These are phyloP conservation scores for Magnolia officinalis DNA, from an alignment of 164 flowering plant genomes.

Conservation along the genomic window DNA sequence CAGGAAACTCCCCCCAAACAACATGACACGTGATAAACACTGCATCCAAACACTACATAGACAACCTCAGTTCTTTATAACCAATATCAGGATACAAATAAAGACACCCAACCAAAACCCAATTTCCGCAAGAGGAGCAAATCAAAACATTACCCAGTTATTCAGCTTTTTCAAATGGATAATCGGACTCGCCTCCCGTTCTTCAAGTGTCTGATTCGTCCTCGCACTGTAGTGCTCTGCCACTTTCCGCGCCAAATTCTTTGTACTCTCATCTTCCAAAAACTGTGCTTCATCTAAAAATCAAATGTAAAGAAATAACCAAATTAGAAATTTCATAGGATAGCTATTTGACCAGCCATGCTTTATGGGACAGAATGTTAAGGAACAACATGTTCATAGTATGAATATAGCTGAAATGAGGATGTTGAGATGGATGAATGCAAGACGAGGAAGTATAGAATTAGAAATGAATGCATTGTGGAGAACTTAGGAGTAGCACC, in stretches of 20 bases:
- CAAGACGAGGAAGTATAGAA: no score
- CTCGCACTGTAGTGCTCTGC: conserved; percentile 97
- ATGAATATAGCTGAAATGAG: no score
- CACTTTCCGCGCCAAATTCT: conserved; percentile 62
- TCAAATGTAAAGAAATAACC: neutral
- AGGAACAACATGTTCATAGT: no score
- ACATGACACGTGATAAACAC: neutral
- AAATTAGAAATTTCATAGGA: neutral
- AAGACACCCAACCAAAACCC: neutral
- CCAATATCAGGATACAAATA: neutral
- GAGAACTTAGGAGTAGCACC: no score
- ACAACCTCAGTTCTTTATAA: neutral
- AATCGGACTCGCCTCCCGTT: conserved; percentile 88
- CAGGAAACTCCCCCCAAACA: neutral
- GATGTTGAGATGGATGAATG: no score
- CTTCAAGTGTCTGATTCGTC: conserved; percentile 84
- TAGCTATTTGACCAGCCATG: no score
- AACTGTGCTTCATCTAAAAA: conserved; percentile 50
- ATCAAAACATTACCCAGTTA: conserved; percentile 60
- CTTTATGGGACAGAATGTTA: no score
- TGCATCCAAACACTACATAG: neutral
- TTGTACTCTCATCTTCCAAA: conserved; percentile 66
- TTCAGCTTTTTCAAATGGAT: conserved; percentile 91
- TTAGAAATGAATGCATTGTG: no score
- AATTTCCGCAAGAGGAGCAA: neutral